Evolutionary conservation across 257 asterid genomes (phyloP), one percentile per base, ranked within the genome.

Genomic region (Plectranthus barbatus): DNA sequence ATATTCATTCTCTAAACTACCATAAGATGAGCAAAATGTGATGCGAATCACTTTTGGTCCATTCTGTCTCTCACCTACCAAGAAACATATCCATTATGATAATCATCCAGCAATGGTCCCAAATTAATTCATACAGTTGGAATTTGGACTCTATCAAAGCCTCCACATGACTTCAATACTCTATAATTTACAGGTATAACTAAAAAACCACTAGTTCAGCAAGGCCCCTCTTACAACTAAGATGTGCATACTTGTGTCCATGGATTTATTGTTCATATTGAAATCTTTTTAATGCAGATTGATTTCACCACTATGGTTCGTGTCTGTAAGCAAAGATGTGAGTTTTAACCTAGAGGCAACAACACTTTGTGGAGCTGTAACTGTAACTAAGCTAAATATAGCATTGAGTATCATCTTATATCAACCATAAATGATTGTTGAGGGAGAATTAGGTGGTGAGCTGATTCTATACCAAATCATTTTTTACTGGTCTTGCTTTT

Each of bases 61-160:
- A 51, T 61, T 49, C 64, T 74, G 67, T 62, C 81, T 71, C 81
- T 79, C 48, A 80, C 74, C 84, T 54, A 80, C 71, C 79, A 79
- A 66, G 53, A 59, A 56, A 69, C 79, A 77, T 37, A 66, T 67
- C 72, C 80, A 82, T 79, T 24, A 70, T 72, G 70, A 55, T 52
- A 56, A 68, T 41, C 64, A 68, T 45, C 62, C 50, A 69, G 66
- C 68, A 63, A 68, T 56, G 67, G 42, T 66, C 48, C 70, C 59
- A 39, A 33, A 70, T 50, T 39, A 68, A 74, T 71, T 57, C 66
- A 74, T 44, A 72, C 76, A 67, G 75, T 72, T 70, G 81, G 75
- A 75, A 45, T 54, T 74, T 77, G 80, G 81, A 75, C 61, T 70
- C 56, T 71, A 47, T 63, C 69, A 61, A 69, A 56, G 42, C 78